These are phyloP conservation scores for Mycena epipterygia DNA, from an alignment of 768 basidiomycete genomes.

Conservation along the genomic window DNA sequence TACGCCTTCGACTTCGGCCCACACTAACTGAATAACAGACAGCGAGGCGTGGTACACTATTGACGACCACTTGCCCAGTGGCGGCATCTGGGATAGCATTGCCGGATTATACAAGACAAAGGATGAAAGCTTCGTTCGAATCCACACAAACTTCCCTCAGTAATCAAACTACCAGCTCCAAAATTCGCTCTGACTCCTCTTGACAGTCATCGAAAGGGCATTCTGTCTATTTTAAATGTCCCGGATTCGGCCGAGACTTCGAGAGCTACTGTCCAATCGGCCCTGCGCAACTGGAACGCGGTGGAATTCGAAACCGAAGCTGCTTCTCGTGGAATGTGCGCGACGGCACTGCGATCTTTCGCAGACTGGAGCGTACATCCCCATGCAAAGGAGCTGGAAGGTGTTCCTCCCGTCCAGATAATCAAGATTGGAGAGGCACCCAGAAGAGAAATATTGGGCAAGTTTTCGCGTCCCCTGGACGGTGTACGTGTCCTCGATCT, in stretches of 20 bases:
- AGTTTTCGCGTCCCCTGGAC: slow-evolving; percentile 53
- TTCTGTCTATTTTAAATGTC: slow-evolving; percentile 60
- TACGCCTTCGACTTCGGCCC: neutral
- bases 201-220: slow-evolving; percentile 63
- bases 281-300: slow-evolving; percentile 57
- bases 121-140: slow-evolving; percentile 62
- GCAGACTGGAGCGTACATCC: slow-evolving; percentile 64
- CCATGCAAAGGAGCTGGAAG: slow-evolving; percentile 57
- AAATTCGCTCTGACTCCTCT: neutral
- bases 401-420: slow-evolving; percentile 58
- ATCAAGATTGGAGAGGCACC: slow-evolving; percentile 64
- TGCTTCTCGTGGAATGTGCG: slow-evolving; percentile 60
- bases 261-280: slow-evolving; percentile 52
- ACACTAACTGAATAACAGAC: slow-evolving; percentile 45
- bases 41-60: slow-evolving; percentile 67
- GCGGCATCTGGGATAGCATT: slow-evolving; percentile 60
- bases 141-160: slow-evolving; percentile 79
- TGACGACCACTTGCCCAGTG: slow-evolving; percentile 51
- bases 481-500: slow-evolving; percentile 71
- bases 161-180: slow-evolving; percentile 38
- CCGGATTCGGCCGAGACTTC: slow-evolving; percentile 47
- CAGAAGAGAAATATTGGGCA: slow-evolving; percentile 40
- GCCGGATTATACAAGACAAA: slow-evolving; percentile 69
- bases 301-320: slow-evolving; percentile 64
- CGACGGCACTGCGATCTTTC: slow-evolving; percentile 63